Evolutionary conservation across 78 protist genomes (phyloP).

Genomic region (Emiliania huxleyi): DNA sequence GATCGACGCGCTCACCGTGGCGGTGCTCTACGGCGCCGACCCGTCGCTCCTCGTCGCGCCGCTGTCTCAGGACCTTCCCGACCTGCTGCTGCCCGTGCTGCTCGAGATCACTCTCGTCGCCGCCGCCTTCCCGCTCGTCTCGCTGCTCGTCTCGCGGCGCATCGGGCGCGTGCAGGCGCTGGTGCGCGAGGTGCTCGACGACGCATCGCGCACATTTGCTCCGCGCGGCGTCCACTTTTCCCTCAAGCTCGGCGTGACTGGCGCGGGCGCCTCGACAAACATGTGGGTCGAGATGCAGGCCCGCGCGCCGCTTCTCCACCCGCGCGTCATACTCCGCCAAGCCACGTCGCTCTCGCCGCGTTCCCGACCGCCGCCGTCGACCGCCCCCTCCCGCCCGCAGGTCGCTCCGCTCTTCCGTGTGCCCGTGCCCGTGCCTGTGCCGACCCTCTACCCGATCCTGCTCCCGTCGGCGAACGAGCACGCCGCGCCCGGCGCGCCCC

Average conservation of each 20-base stretch:
- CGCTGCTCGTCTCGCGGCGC: not conserved
- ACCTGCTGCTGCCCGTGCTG: not conserved
- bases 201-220: not conserved
- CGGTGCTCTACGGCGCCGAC: not conserved
- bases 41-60: not conserved
- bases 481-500: too few species aligned
- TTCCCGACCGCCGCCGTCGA: too few species aligned
- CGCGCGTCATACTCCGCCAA: too few species aligned
- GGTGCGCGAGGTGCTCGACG: not conserved
- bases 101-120: not conserved
- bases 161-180: not conserved
- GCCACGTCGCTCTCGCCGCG: too few species aligned
- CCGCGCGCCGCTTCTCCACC: too few species aligned
- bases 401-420: not conserved
- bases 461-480: not conserved
- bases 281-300: not conserved
- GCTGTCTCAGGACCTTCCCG: not conserved
- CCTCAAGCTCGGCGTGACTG: not conserved
- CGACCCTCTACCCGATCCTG: not conserved
- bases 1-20: not conserved
- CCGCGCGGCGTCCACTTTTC: not conserved
- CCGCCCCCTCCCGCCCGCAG: too few species aligned
- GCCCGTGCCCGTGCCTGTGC: not conserved
- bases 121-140: not conserved
- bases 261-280: not conserved